Evolutionary conservation across 2,329 filamentous ascomycete species (phyloP), one percentile per base, ranked within the genome.

Genomic region (Fusarium agapanthi): DNA sequence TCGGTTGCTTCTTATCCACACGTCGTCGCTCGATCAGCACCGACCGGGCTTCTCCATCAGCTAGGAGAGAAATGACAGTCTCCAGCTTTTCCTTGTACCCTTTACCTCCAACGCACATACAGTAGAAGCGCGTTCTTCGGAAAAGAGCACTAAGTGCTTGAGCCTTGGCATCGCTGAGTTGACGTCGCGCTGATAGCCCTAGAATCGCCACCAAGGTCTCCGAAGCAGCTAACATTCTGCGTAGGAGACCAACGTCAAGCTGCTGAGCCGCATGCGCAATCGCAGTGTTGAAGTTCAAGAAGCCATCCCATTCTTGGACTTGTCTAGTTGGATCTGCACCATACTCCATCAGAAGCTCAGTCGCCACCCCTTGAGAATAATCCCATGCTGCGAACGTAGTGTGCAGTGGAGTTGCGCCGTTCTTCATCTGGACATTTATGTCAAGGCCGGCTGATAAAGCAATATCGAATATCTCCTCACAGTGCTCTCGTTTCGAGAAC

Each of bases 1-100:
- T 38, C 0, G 40, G 26, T 3, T 56, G 41, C 3, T 47, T 30
- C 16, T 24, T 28, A 10, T 56, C 24, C 2, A 26, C 14, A 0
- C 41, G 22, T 2, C 34, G 34, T 1, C 28, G 13, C 16, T 56
- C 59, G 0, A 57, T 34, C 26, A 57, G 1, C 6, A 47, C 24
- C 0, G 34, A 28, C 1, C 51, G 37, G 2, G 53, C 22, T 0
- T n/a, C 11, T 1, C 50, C 43, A 16, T 63, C 60, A 5, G 34
- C 35, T 4, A 63, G 22, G 0, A 63, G 43, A 3, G 28, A 57
- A 1, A 58, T 35, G 1, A 58, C 20, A 18, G n/a, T 24, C 2
- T 50, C 53, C 7, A 63, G 4, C 11, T 63, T 58, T 1, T 14
- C 34, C 0, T 50, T 15, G 7, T 58, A 63, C 1, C 43, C 53